Evolutionary conservation across 768 basidiomycete species (phyloP).

Genomic region (Xerocomellus amylosporus): DNA sequence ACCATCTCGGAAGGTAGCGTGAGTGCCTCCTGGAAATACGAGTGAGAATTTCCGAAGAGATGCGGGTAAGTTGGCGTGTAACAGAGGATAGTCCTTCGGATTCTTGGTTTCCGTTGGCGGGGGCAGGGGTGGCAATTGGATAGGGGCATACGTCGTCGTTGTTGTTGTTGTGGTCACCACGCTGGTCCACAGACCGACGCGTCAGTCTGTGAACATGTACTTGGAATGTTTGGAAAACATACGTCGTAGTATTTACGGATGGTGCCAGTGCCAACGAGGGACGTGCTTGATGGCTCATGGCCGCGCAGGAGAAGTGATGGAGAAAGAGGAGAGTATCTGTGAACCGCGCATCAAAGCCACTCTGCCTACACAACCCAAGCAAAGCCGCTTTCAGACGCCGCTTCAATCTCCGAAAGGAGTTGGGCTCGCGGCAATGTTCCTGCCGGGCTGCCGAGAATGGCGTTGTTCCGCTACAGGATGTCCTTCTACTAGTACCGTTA

Average conservation of each 20-base stretch:
- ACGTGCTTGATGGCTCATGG: conserved; percentile 62
- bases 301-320: conserved; percentile 31
- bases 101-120: conserved; percentile 70
- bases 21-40: conserved; percentile 76
- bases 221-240: conserved; percentile 29
- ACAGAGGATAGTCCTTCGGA: conserved; percentile 74
- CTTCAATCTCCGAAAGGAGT: conserved; percentile 18
- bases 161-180: conserved; percentile 92
- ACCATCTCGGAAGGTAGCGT: conserved; percentile 76
- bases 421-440: conserved; percentile 16
- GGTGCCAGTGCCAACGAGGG: conserved; percentile 74
- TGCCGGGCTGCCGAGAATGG: conserved; percentile 22
- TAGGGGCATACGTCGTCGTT: conserved; percentile 87
- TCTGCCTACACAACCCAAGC: conserved; percentile 32
- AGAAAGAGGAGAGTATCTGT: conserved; percentile 21
- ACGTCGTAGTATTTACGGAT: conserved; percentile 85
- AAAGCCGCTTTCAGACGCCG: conserved; percentile 25
- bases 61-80: conserved; percentile 70
- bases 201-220: conserved; percentile 14
- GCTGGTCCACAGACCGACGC: conserved; percentile 39
- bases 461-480: conserved; percentile 3
- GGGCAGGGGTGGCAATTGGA: conserved; percentile 72
- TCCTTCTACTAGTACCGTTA: neutral
- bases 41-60: conserved; percentile 74
- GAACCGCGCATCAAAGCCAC: conserved; percentile 35